These are phyloP conservation scores for Begonia loranthoides DNA, from an alignment of 306 rosid genomes.

Conservation along the genomic window DNA sequence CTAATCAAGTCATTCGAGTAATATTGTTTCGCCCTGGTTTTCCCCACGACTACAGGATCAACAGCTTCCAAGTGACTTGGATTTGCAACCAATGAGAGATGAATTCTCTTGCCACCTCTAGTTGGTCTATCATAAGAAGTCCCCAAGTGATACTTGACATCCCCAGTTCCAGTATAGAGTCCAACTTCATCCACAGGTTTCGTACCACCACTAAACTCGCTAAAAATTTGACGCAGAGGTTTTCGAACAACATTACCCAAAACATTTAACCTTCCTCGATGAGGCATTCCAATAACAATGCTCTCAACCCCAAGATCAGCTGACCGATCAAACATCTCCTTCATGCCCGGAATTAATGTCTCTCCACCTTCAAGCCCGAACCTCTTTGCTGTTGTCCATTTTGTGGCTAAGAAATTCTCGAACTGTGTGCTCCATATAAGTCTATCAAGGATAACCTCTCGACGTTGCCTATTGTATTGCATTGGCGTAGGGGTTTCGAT, in stretches of 20 bases:
- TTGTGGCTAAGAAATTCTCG: constrained; percentile 83
- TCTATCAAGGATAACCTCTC: constrained; percentile 76
- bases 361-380: constrained; percentile 92
- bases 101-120: constrained; percentile 73
- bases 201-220: constrained; percentile 73
- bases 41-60: constrained; percentile 79
- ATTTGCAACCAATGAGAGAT: constrained; percentile 79
- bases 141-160: constrained; percentile 91
- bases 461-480: constrained; percentile 51
- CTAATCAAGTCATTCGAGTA: constrained; percentile 52
- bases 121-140: constrained; percentile 90
- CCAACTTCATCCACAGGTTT: constrained; percentile 76
- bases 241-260: constrained; percentile 86
- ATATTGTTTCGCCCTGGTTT: constrained; percentile 89
- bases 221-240: constrained; percentile 84
- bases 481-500: constrained; percentile 68
- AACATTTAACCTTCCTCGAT: constrained; percentile 74
- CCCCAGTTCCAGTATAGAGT: constrained; percentile 90
- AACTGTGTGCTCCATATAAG: constrained; percentile 84
- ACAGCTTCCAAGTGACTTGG: constrained; percentile 97
- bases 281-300: constrained; percentile 87
- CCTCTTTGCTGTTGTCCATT: constrained; percentile 90
- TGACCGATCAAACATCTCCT: constrained; percentile 80
- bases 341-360: constrained; percentile 92
- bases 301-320: constrained; percentile 96